These are phyloP conservation scores for Colletotrichum tabaci DNA, from an alignment of 2,329 filamentous ascomycete genomes.

Conservation along the genomic window DNA sequence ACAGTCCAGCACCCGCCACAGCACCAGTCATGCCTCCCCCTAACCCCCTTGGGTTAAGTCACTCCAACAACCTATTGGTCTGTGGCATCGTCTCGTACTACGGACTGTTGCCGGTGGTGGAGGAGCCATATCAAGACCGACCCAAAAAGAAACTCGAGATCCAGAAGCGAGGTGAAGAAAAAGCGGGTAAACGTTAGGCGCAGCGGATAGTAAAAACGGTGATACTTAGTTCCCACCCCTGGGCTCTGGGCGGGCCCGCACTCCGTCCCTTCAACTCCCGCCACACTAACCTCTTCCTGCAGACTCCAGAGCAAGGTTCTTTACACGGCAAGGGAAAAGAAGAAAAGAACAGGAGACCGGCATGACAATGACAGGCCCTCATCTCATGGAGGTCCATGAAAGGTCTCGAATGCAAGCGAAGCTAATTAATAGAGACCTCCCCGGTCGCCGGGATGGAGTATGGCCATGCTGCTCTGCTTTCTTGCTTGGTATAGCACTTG, in stretches of 20 bases:
- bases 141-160: background rate
- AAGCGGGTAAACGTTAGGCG: constrained; percentile 1
- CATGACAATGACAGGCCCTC: constrained; percentile 16
- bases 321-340: background rate
- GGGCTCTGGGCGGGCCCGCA: constrained; percentile 1
- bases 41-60: background rate
- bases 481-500: too few relatives aligned
- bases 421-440: too few relatives aligned
- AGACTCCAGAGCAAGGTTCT: constrained; percentile 20
- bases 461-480: too few relatives aligned
- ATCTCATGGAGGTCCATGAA: constrained; percentile 18
- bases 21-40: constrained; percentile 4
- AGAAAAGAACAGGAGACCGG: constrained; percentile 8
- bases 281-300: constrained; percentile 7
- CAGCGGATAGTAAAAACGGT: constrained; percentile 21
- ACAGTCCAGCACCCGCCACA: constrained; percentile 11
- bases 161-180: background rate
- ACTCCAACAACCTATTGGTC: background rate
- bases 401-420: background rate
- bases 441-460: too few relatives aligned
- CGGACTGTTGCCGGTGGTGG: background rate
- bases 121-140: background rate
- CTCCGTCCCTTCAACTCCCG: constrained; percentile 4
- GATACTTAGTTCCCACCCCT: constrained; percentile 12
- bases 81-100: constrained; percentile 2